Conservation (phyloP, 768 basidiomycete species). For the Panaeolus cyanescens region DNA sequence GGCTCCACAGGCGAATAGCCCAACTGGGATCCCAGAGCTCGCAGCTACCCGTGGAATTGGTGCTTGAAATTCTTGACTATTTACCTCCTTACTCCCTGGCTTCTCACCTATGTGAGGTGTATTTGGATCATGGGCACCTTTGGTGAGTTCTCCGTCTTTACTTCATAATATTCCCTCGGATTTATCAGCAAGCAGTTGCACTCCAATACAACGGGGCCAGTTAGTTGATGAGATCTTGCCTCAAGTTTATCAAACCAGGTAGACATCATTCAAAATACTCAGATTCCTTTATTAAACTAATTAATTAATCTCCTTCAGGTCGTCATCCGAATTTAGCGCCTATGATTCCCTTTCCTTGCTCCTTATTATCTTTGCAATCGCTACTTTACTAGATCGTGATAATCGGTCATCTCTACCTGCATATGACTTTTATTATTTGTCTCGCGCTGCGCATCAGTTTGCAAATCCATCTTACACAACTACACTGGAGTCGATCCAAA, state of each 20-base stretch:
- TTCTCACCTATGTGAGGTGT: conserved; percentile 60
- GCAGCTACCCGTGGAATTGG: conserved; percentile 8
- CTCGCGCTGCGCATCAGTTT: conserved; percentile 53
- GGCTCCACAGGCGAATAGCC: background rate
- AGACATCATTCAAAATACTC: background rate
- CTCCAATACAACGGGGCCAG: conserved; percentile 50
- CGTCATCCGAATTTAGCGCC: conserved; percentile 4
- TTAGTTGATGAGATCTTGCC: conserved; percentile 58
- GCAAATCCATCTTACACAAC: conserved; percentile 47
- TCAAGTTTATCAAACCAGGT: conserved; percentile 28
- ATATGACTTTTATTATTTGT: conserved; percentile 62
- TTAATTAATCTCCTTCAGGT: background rate
- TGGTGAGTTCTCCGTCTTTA: conserved; percentile 41
- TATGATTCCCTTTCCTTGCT: conserved; percentile 63
- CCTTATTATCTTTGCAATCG: conserved; percentile 68
- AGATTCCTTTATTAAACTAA: background rate
- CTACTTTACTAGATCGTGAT: conserved; percentile 57
- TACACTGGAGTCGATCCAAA: conserved; percentile 56
- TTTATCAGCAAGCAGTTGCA: conserved; percentile 13
- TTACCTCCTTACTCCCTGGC: conserved; percentile 44
- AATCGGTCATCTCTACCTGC: conserved; percentile 49
- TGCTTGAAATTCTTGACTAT: conserved; percentile 8
- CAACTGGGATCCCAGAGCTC: background rate
- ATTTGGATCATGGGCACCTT: conserved; percentile 61
- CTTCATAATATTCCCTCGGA: background rate